Evolutionary conservation across 1,284 basidiomycete species (phyloP), one percentile per base, ranked within the genome.

Genomic region (Naganishia sp.): DNA sequence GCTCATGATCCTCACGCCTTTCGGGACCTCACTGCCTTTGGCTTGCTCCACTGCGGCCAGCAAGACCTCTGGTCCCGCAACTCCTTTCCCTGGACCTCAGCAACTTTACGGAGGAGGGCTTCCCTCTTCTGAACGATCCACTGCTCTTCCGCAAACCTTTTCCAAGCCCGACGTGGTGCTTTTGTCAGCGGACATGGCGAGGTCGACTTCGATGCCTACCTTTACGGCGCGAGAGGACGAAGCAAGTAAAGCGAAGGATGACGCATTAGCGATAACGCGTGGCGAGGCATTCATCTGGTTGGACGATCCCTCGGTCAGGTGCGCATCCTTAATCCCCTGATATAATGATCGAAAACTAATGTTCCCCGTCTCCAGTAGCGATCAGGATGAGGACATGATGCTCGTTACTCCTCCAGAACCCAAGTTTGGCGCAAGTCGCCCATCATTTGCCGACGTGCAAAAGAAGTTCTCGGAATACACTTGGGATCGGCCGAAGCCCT

Each of bases 1-100:
- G 49, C 70, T 77, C 55, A 64, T 77, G 25, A 70, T 77, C 6
- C 69, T 77, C 49, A 76, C 73, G 7, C 76, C 76, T 0, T 77
- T 77, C 57, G 76, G 75, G 1, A 70, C 15, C 33, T 42, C 63
- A 33, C 6, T 31, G 21, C 55, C 55, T 16, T 21, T 55, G 23
- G 25, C n/a, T 4, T 36, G 49, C 25, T 28, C 64, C n/a, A 49
- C 36, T 9, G 13, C 21, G 6, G 43, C 63, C 11, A 65, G 48
- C 49, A 56, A 31, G 23, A 5, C n/a, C 6, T 39, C 54, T 7
- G 39, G 57, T 36, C 55, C 54, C 36, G 7, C 25, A 31, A n/a
- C n/a, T 23, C 18, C 31, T 15, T 28, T 55, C 16, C 31, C 23
- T n/a, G 39, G 4, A 18, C 15, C 5, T 21, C 21, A 21, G 23